phyloP scores from a whole-genome alignment of 2,329 filamentous ascomycete species.

The Aureobasidium sp. region DNA sequence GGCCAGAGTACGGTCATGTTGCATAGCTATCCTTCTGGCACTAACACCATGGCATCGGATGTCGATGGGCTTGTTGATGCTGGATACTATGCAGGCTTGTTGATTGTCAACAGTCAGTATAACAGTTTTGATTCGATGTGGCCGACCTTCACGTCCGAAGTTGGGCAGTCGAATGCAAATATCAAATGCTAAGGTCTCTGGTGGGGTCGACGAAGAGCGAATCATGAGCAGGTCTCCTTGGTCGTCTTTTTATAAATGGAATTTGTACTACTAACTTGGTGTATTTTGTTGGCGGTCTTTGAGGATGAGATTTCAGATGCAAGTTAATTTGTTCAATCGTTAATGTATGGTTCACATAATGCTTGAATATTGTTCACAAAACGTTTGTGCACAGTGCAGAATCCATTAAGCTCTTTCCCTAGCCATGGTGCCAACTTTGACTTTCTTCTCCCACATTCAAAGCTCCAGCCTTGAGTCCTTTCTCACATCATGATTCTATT shows the following conservation, averaged over 20 bases:
- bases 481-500: neutral
- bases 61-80: neutral
- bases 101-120: constrained; percentile 5
- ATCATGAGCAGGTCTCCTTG: neutral
- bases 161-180: neutral
- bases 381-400: neutral
- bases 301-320: neutral
- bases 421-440: neutral
- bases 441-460: constrained; percentile 2
- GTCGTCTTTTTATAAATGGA: neutral
- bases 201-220: no score
- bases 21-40: constrained; percentile 13
- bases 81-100: neutral
- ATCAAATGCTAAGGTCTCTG: neutral
- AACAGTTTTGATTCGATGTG: constrained; percentile 2
- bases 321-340: neutral
- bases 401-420: neutral
- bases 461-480: neutral
- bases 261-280: neutral
- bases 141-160: neutral
- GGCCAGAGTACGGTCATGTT: constrained; percentile 20
- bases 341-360: neutral
- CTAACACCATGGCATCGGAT: neutral
- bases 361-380: neutral
- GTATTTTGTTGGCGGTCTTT: neutral